Percentiles rank a stretch among this genome's conserved stretches.
Conservation (phyloP, 208 protist genomes). For the Trichomonas gallinae region DNA sequence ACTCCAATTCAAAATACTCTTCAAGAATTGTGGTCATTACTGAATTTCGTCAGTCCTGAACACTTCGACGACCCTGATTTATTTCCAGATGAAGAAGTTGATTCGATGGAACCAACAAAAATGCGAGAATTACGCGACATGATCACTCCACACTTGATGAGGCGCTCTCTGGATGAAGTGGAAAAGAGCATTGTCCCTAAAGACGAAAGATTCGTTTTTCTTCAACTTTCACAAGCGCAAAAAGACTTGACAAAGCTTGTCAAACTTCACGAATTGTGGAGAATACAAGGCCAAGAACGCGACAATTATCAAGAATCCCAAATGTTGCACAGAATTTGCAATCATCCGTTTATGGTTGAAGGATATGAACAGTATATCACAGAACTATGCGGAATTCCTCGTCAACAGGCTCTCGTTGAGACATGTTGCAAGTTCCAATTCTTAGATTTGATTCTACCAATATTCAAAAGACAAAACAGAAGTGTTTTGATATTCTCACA, state of each 20-base stretch:
- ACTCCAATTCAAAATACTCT: not conserved
- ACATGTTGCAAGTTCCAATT: constrained; percentile 21
- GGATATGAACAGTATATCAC: constrained; percentile 58
- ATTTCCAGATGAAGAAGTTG: constrained; percentile 23
- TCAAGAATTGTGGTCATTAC: not conserved
- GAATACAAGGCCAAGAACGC: not conserved
- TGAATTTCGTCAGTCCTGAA: constrained; percentile 22
- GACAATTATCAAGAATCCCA: constrained; percentile 27
- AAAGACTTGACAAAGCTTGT: not conserved
- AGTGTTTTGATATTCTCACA: constrained; percentile 95
- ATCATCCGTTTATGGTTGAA: constrained; percentile 82
- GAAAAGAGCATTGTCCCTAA: constrained; percentile 28
- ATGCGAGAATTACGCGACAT: not conserved
- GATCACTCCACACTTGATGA: not conserved
- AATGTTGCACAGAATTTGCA: constrained; percentile 57
- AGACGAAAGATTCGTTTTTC: constrained; percentile 34
- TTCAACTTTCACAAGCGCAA: constrained; percentile 25
- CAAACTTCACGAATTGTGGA: not conserved
- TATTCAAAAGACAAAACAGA: constrained; percentile 54
- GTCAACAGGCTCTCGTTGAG: not conserved
- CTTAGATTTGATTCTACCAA: constrained; percentile 42
- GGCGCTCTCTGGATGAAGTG: not conserved
- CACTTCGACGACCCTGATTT: constrained; percentile 47
- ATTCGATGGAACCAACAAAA: not conserved
- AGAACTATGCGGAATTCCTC: not conserved